A percentile compares a stretch with the other conserved stretches of the same genome.
Evolutionary conservation across 2,329 filamentous ascomycete species (phyloP).

Genomic region (Colletotrichum orchidophilum): DNA sequence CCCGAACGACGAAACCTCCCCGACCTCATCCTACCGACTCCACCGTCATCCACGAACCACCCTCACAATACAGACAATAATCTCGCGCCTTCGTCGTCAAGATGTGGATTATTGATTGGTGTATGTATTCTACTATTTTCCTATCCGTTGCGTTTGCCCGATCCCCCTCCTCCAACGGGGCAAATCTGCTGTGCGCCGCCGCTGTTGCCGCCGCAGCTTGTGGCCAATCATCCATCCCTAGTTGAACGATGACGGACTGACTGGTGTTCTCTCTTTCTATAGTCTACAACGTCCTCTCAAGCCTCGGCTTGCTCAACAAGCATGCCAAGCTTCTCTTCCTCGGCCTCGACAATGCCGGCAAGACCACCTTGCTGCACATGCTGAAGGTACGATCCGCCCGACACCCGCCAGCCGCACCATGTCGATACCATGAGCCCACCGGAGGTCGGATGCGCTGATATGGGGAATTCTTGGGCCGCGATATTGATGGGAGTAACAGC

Average conservation of each 20-base stretch:
- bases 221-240: slow-evolving; percentile 24
- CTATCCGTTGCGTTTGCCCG: not conserved
- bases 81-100: slow-evolving; percentile 42
- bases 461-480: not conserved
- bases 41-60: slow-evolving; percentile 29
- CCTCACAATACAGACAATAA: slow-evolving; percentile 24
- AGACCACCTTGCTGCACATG: slow-evolving; percentile 95
- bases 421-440: not conserved
- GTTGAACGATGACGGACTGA: slow-evolving; percentile 38
- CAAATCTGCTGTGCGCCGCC: slow-evolving; percentile 28
- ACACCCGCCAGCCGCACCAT: not conserved
- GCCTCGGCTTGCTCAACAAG: slow-evolving; percentile 91
- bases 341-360: slow-evolving; percentile 92
- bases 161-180: slow-evolving; percentile 3
- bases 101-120: slow-evolving; percentile 98
- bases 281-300: slow-evolving; percentile 91
- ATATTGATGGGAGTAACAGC: slow-evolving; percentile 37
- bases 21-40: slow-evolving; percentile 22
- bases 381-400: slow-evolving; percentile 76
- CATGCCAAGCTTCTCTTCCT: slow-evolving; percentile 95
- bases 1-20: slow-evolving; percentile 21
- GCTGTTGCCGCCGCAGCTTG: slow-evolving; percentile 37
- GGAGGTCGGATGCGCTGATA: slow-evolving; percentile 9
- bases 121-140: slow-evolving; percentile 63
- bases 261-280: slow-evolving; percentile 35